These are phyloP conservation scores for Fomitopsis serialis DNA, from an alignment of 768 basidiomycete species.

Conservation along the genomic window DNA sequence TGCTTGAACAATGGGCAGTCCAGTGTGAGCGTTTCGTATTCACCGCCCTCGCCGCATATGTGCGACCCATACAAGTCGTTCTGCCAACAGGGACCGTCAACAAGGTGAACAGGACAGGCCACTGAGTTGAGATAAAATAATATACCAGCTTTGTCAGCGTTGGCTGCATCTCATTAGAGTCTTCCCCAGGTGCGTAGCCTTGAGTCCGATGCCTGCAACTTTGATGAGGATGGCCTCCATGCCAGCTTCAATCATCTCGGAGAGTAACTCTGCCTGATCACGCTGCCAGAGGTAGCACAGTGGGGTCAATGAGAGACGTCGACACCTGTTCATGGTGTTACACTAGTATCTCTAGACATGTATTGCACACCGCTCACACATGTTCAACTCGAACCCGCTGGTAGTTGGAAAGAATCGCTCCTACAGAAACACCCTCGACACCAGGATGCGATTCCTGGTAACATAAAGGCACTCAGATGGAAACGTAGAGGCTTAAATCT, in stretches of 20 bases:
- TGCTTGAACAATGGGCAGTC: slow-evolving; percentile 87
- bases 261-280: slow-evolving; percentile 77
- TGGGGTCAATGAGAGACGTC: slow-evolving; percentile 71
- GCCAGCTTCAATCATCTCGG: slow-evolving; percentile 79
- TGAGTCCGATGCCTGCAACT: slow-evolving; percentile 90
- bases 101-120: too few relatives aligned
- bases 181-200: slow-evolving; percentile 71
- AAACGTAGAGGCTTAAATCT: not conserved
- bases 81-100: slow-evolving; percentile 30
- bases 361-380: slow-evolving; percentile 53
- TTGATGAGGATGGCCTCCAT: slow-evolving; percentile 88
- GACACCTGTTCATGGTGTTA: slow-evolving; percentile 47
- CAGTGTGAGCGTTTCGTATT: slow-evolving; percentile 92
- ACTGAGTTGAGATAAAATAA: not conserved
- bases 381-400: slow-evolving; percentile 97
- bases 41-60: slow-evolving; percentile 96
- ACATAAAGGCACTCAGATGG: not conserved
- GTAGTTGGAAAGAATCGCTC: slow-evolving; percentile 96
- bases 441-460: slow-evolving; percentile 70
- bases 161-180: slow-evolving; percentile 69
- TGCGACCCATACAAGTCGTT: slow-evolving; percentile 84
- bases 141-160: slow-evolving; percentile 69
- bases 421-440: slow-evolving; percentile 83
- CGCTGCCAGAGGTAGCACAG: slow-evolving; percentile 94
- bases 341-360: slow-evolving; percentile 1